Evolutionary conservation across 352 stramenopile genomes (phyloP).

Genomic region (Thalassiosira delicatula): DNA sequence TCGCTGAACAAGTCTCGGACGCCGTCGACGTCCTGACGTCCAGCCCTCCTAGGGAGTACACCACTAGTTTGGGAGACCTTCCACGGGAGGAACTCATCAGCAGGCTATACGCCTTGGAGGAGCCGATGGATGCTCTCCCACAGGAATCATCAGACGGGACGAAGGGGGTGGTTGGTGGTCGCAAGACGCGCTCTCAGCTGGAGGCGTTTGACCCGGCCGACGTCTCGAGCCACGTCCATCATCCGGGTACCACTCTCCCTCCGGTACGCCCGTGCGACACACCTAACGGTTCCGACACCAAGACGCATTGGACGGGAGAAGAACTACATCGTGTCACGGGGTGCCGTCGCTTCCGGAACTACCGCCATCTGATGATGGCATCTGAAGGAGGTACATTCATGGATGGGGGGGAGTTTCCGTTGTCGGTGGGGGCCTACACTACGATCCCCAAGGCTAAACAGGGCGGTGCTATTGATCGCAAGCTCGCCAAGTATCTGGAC

Average conservation of each 20-base stretch:
- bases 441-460: conserved; percentile 26
- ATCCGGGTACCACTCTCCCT: neutral
- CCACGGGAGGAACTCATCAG: neutral
- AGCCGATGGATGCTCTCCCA: neutral
- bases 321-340: conserved; percentile 25
- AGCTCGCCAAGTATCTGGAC: conserved; percentile 9
- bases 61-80: neutral
- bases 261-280: conserved; percentile 34
- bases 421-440: conserved; percentile 21
- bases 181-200: neutral
- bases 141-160: neutral
- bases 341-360: conserved; percentile 15
- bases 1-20: too few relatives aligned
- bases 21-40: too few relatives aligned
- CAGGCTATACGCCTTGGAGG: neutral
- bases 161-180: neutral
- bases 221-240: neutral
- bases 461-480: neutral
- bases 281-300: conserved; percentile 22
- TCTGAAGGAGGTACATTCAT: neutral
- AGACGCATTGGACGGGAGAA: conserved; percentile 13
- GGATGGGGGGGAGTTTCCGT: neutral
- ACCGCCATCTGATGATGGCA: conserved; percentile 1
- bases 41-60: neutral
- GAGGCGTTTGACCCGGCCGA: neutral